Evolutionary conservation across 768 basidiomycete genomes (phyloP), one percentile per base, ranked within the genome.

Genomic region (Russula sp.): DNA sequence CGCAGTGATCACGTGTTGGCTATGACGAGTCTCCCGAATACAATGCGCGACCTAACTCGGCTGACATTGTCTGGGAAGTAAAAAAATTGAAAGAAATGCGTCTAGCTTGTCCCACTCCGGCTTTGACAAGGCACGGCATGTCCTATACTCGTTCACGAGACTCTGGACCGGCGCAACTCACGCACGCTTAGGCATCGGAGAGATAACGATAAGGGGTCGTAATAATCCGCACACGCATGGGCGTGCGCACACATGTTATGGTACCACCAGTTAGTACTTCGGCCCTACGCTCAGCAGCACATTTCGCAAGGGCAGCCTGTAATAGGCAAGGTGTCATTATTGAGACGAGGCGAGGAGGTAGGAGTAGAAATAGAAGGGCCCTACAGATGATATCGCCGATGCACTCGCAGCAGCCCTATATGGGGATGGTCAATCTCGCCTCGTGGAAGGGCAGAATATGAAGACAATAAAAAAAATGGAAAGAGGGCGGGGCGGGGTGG

Each of bases 281-380:
- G 7, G 20, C n/a, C 6, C 11, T 9, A 3, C 57, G 13, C 44
- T 54, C 42, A 60, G 39, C 49, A 88, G 72, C 83, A 84, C 82
- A 88, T 82, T 76, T 89, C 88, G 77, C 88, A 89, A 9, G 88
- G 88, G 79, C 87, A 89, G 74, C 87, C 87, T 89, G 27, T 31
- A 45, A 34, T 6, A 51, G 13, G 35, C 6, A 11, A 49, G 32
- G 34, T 32, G 4, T 16, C 8, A 8, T 66, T 49, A 71, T 65
- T 20, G 59, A 45, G 14, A 10, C 31, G 27, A 27, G 27, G 27
- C 27, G 27, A 2, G 27, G 27, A 1, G 4, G 13, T 48, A 31
- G 16, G 16, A 35, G 20, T 5, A 31, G 20, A 56, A 16, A 34
- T 47, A 22, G 70, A 13, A 44, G 31, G n/a, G 14, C 22, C 88